Evolutionary conservation across 2,329 filamentous ascomycete species (phyloP).

Genomic region (Endocalyx cinctus): DNA sequence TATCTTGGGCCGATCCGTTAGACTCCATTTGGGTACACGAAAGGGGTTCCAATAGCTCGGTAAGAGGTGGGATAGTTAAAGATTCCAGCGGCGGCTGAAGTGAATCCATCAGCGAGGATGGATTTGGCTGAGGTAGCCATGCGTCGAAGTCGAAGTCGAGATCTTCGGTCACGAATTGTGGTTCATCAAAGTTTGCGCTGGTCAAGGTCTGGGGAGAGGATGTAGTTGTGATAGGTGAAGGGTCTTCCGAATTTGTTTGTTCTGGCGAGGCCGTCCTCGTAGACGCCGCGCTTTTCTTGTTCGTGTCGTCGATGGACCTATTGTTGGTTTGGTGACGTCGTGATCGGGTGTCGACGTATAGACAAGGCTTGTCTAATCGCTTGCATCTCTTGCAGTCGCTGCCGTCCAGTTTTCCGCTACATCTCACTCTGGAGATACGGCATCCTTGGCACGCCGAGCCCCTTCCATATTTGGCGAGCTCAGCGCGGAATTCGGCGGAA

Average conservation of each 20-base stretch:
- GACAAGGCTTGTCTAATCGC: not conserved
- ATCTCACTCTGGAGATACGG: slow-evolving; percentile 1
- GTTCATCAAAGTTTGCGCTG: no score
- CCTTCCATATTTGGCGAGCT: not conserved
- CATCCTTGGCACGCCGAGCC: slow-evolving; percentile 3
- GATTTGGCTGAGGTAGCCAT: no score
- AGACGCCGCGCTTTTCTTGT: not conserved
- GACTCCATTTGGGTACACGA: no score
- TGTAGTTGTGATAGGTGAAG: no score
- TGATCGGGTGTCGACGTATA: not conserved
- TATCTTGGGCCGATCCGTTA: no score
- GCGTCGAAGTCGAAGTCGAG: no score
- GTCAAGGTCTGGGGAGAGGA: no score
- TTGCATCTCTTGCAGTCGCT: slow-evolving; percentile 2
- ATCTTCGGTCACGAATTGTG: no score
- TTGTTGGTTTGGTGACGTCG: not conserved
- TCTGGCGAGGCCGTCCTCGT: not conserved
- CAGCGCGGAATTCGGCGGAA: not conserved
- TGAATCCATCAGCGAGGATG: no score
- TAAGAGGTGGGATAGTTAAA: no score
- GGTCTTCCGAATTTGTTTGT: not conserved
- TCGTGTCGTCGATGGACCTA: not conserved
- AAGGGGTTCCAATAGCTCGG: no score
- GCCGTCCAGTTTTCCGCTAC: slow-evolving; percentile 1
- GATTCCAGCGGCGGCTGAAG: no score